Conservation (phyloP, 176 grass and related monocot species). For the Poa annua region DNA sequence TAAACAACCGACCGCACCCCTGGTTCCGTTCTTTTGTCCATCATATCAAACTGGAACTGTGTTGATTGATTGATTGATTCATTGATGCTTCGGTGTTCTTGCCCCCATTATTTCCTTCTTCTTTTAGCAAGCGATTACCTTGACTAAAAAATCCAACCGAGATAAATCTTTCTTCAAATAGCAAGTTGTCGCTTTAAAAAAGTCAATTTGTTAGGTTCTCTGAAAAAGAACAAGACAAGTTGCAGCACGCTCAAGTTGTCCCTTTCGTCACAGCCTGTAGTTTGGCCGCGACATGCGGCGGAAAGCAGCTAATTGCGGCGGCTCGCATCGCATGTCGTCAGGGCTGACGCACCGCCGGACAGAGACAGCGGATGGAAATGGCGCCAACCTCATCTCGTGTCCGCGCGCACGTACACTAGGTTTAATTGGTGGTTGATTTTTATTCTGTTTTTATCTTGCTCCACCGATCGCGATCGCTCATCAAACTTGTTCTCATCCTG, state of each 20-base stretch:
- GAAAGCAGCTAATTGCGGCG: slow-evolving; percentile 21
- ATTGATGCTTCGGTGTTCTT: neutral
- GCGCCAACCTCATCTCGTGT: slow-evolving; percentile 15
- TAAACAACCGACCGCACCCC: neutral
- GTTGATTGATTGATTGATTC: neutral
- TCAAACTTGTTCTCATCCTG: neutral
- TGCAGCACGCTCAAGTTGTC: slow-evolving; percentile 44
- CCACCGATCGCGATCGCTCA: neutral
- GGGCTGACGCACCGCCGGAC: slow-evolving; percentile 48
- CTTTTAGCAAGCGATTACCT: neutral
- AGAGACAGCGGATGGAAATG: slow-evolving; percentile 19
- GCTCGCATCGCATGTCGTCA: slow-evolving; percentile 41
- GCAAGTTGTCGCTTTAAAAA: neutral
- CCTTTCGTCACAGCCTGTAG: slow-evolving; percentile 34
- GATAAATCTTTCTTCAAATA: slow-evolving; percentile 15
- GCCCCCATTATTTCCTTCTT: neutral
- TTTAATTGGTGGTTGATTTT: neutral
- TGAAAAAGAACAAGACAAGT: slow-evolving; percentile 33
- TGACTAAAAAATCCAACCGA: neutral
- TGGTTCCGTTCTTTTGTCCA: neutral
- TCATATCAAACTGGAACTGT: neutral
- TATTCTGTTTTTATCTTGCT: neutral
- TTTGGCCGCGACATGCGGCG: slow-evolving; percentile 12
- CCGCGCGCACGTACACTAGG: neutral
- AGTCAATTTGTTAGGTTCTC: neutral